Base-by-base conservation (phyloP, 2,329 filamentous ascomycete genomes). In the Exophiala lecanii-corni region DNA sequence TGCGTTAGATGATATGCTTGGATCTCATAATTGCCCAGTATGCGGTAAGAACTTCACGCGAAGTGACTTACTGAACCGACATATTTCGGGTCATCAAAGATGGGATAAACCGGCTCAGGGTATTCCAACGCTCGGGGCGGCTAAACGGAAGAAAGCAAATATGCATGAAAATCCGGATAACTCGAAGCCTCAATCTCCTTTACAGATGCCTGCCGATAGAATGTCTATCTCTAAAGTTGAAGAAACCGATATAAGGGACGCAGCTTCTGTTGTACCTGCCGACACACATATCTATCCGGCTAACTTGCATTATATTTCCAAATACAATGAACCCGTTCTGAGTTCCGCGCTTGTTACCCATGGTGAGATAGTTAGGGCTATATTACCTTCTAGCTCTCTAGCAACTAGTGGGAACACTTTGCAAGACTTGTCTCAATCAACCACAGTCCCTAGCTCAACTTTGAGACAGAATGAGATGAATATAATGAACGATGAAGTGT, bases 41-140 rank as follows among this genome's bases (percentile, higher is more conserved):
- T 32, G 30, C 17, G 30, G 30, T 16, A 32, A 32, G 17, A 16
- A 16, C n/a, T 32, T 32, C 30, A 32, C 30, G 17, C 30, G 30
- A 6, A 32, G 30, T 32, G 30, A 32, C 17, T 32, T 32, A 13
- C n/a, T 32, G 30, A 32, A 16, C 17, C 30, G 30, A 5, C 30
- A 32, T 32, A n/a, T n/a, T n/a, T n/a, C n/a, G n/a, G n/a, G n/a
- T n/a, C n/a, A n/a, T n/a, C n/a, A n/a, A n/a, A n/a, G n/a, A n/a
- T n/a, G n/a, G 30, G 17, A 16, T 13, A 32, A 32, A 32, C 30
- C n/a, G 12, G 17, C 17, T 32, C 5, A 5, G n/a, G n/a, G 17
- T 16, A 12, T 32, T 16, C 5, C n/a, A 5, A 13, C 17, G n/a
- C n/a, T 7, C 5, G 30, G 17, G n/a, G 5, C 30, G n/a, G 6